These are phyloP conservation scores for Penicillium atrosanguineum DNA, from an alignment of 495 filamentous ascomycete genomes.

Conservation along the genomic window DNA sequence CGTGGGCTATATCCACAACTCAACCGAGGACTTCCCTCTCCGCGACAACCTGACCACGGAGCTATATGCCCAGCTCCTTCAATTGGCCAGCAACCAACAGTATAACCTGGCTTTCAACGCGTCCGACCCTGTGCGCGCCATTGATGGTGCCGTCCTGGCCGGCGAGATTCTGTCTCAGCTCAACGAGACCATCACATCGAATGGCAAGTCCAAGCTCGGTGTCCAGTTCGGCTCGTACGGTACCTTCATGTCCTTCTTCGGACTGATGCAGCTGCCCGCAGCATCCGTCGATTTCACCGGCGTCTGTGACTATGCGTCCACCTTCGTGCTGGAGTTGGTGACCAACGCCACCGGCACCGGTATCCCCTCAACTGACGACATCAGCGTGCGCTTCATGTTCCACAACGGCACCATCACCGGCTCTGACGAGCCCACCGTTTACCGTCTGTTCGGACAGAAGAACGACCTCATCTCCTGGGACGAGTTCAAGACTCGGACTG, in stretches of 20 bases:
- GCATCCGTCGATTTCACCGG: constrained; percentile 43
- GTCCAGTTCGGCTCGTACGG: constrained; percentile 50
- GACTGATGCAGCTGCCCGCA: constrained; percentile 40
- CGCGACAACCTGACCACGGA: constrained; percentile 32
- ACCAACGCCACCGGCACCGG: constrained; percentile 37
- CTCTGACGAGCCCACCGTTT: constrained; percentile 28
- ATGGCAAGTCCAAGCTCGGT: constrained; percentile 34
- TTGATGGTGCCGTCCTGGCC: constrained; percentile 48
- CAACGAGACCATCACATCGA: constrained; percentile 39
- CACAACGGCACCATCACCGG: constrained; percentile 48
- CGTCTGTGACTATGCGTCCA: constrained; percentile 50
- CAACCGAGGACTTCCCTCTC: constrained; percentile 32
- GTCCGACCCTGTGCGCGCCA: constrained; percentile 45
- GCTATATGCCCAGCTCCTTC: constrained; percentile 36
- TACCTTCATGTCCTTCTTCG: constrained; percentile 49
- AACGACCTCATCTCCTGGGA: constrained; percentile 34
- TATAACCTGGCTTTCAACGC: constrained; percentile 53
- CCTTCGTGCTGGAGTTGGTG: constrained; percentile 50
- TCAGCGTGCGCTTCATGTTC: constrained; percentile 51
- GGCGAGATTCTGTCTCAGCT: constrained; percentile 42
- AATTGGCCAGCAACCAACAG: constrained; percentile 50
- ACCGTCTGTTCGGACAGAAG: constrained; percentile 42
- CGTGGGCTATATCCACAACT: constrained; percentile 54
- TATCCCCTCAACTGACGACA: constrained; percentile 31
- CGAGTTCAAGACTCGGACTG: constrained; percentile 37